These are phyloP conservation scores for Puccinia triticina DNA, from an alignment of 1,284 basidiomycete genomes.

Conservation along the genomic window DNA sequence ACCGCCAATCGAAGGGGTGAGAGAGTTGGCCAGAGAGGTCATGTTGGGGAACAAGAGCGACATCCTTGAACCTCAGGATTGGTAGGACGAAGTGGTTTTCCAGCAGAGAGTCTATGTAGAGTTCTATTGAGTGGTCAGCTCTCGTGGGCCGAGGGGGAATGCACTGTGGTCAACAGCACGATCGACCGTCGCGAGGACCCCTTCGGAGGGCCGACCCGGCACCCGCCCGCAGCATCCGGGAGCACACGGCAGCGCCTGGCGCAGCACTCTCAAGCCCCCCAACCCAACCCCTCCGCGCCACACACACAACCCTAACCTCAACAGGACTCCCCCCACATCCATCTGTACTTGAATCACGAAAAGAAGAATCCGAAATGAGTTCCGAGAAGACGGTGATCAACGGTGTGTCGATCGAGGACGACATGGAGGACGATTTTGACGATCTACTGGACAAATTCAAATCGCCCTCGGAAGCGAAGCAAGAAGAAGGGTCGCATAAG, in stretches of 20 bases:
- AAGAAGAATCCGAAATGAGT: slow-evolving; percentile 16
- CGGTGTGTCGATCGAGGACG: slow-evolving; percentile 45
- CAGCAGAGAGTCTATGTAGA: not conserved
- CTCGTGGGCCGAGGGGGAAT: not conserved
- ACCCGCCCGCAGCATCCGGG: not conserved
- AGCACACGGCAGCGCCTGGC: not conserved
- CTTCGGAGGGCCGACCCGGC: not conserved
- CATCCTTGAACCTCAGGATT: slow-evolving; percentile 26
- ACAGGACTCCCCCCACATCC: too few relatives aligned
- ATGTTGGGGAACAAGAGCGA: slow-evolving; percentile 49
- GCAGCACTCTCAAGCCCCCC: not conserved
- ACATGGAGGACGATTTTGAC: slow-evolving; percentile 52
- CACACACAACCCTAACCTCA: not conserved
- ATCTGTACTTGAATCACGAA: too few relatives aligned
- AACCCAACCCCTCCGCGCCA: not conserved
- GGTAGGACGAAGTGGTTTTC: not conserved
- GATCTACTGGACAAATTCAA: slow-evolving; percentile 46
- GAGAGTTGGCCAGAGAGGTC: slow-evolving; percentile 53
- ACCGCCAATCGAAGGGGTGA: slow-evolving; percentile 41
- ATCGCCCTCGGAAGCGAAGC: not conserved
- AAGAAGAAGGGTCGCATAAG: not conserved
- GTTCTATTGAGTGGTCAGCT: not conserved
- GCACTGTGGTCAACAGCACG: not conserved
- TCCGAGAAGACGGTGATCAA: not conserved
- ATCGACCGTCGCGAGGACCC: slow-evolving; percentile 3